Percentiles rank a stretch among this genome's conserved stretches.
phyloP scores from a whole-genome alignment of 208 protist genomes.

The Strigomonas culicis region DNA sequence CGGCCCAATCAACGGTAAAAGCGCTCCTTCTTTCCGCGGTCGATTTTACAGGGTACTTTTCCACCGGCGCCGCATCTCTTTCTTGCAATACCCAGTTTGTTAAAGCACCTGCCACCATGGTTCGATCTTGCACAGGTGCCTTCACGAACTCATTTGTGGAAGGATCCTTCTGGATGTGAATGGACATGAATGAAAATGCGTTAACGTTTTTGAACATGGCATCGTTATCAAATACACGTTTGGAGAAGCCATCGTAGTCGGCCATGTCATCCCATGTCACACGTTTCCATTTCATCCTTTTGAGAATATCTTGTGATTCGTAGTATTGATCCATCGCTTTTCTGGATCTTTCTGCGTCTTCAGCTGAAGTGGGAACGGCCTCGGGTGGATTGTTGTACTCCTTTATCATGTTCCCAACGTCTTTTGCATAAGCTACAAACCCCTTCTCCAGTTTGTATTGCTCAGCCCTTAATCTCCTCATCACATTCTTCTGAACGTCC shows the following conservation, averaged over 20 bases:
- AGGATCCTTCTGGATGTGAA: conserved; percentile 83
- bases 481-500: conserved; percentile 25
- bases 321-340: conserved; percentile 79
- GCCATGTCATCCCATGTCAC: conserved; percentile 90
- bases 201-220: conserved; percentile 68
- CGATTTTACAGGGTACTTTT: conserved; percentile 33
- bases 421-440: conserved; percentile 67
- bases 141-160: conserved; percentile 35
- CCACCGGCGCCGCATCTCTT: conserved; percentile 51
- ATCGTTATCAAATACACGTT: conserved; percentile 82
- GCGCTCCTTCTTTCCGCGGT: conserved; percentile 29
- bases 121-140: conserved; percentile 35
- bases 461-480: conserved; percentile 42
- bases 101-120: conserved; percentile 52
- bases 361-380: conserved; percentile 15
- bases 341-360: conserved; percentile 16
- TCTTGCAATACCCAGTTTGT: conserved; percentile 81
- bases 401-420: conserved; percentile 36
- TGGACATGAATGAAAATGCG: conserved; percentile 89
- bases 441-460: conserved; percentile 74
- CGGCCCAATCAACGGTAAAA: conserved; percentile 84
- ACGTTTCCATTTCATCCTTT: conserved; percentile 91
- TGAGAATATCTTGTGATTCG: conserved; percentile 86
- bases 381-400: conserved; percentile 11
- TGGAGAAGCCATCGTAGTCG: conserved; percentile 84